Percentiles rank a stretch among this genome's conserved stretches.
Conservation (phyloP, 495 filamentous ascomycete genomes). For the Astrothelium subdiscretum region DNA sequence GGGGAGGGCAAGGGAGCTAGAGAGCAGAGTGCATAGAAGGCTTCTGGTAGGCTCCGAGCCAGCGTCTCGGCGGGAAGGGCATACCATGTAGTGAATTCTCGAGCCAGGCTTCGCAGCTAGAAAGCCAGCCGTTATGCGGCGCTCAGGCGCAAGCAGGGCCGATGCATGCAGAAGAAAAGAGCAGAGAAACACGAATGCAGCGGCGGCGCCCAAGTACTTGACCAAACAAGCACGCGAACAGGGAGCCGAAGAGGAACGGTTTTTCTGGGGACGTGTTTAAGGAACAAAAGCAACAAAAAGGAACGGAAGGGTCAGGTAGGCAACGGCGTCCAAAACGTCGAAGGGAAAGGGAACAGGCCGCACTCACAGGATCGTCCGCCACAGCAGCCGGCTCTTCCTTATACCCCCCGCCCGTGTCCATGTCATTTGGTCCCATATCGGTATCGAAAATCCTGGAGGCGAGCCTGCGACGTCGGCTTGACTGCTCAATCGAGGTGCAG, state of each 20-base stretch:
- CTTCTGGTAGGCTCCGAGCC: slow-evolving; percentile 6
- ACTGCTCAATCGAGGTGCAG: slow-evolving; percentile 10
- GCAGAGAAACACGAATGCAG: slow-evolving; percentile 1
- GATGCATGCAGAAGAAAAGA: slow-evolving; percentile 14
- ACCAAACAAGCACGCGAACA: slow-evolving; percentile 10
- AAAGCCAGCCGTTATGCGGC: slow-evolving; percentile 18
- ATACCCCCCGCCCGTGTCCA: slow-evolving; percentile 19
- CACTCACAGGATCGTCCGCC: slow-evolving; percentile 27
- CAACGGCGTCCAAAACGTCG: background rate
- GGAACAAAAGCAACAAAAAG: background rate
- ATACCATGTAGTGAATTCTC: slow-evolving; percentile 27
- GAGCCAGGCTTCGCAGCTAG: slow-evolving; percentile 21
- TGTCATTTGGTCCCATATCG: slow-evolving; percentile 16
- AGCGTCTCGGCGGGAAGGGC: slow-evolving; percentile 24
- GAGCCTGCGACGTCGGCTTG: slow-evolving; percentile 27
- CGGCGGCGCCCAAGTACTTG: background rate
- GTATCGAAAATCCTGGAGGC: slow-evolving; percentile 8
- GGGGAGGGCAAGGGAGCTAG: slow-evolving; percentile 10
- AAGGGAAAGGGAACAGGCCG: slow-evolving; percentile 15
- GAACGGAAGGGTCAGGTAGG: background rate
- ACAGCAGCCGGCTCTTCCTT: slow-evolving; percentile 29
- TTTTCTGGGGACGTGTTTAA: background rate
- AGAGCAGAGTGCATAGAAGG: slow-evolving; percentile 10
- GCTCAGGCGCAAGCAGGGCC: slow-evolving; percentile 19
- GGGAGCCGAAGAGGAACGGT: slow-evolving; percentile 13